phyloP scores from a whole-genome alignment of 257 asterid genomes.

The Rhazya stricta region DNA sequence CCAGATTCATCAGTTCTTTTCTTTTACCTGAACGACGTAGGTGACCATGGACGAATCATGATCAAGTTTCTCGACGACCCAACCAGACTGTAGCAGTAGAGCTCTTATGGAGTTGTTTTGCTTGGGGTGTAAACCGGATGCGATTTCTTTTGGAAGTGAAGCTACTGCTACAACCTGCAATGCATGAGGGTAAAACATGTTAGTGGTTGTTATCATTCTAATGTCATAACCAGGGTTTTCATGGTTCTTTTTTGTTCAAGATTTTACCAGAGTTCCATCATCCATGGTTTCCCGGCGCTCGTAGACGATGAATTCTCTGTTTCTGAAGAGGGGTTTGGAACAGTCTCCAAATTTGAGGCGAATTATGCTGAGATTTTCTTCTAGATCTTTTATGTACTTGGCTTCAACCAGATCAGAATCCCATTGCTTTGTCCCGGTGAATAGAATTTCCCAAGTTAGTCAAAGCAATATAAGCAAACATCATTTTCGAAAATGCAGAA shows the following conservation, averaged over 20 bases:
- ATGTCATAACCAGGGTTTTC: background rate
- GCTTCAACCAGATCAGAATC: conserved; percentile 79
- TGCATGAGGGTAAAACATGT: background rate
- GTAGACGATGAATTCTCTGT: conserved; percentile 86
- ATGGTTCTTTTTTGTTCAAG: background rate
- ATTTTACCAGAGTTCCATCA: conserved; percentile 74
- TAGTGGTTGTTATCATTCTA: background rate
- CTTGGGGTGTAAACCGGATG: conserved; percentile 81
- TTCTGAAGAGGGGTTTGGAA: conserved; percentile 80
- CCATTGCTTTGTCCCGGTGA: conserved; percentile 55
- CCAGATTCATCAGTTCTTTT: too few species aligned
- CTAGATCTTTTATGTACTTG: conserved; percentile 67
- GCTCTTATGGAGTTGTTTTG: conserved; percentile 77
- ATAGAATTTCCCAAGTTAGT: background rate
- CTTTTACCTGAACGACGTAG: conserved; percentile 75
- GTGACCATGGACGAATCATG: conserved; percentile 88
- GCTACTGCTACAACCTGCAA: conserved; percentile 95
- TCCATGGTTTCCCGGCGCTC: conserved; percentile 92
- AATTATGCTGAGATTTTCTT: conserved; percentile 72
- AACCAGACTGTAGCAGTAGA: conserved; percentile 74
- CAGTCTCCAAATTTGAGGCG: conserved; percentile 71
- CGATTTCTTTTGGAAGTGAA: conserved; percentile 88
- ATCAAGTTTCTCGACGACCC: conserved; percentile 89
- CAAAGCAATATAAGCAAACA: background rate
- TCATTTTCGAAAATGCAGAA: background rate